Conservation (phyloP, 169 alveolate genomes). For the Pseudocohnilembus persalinus region DNA sequence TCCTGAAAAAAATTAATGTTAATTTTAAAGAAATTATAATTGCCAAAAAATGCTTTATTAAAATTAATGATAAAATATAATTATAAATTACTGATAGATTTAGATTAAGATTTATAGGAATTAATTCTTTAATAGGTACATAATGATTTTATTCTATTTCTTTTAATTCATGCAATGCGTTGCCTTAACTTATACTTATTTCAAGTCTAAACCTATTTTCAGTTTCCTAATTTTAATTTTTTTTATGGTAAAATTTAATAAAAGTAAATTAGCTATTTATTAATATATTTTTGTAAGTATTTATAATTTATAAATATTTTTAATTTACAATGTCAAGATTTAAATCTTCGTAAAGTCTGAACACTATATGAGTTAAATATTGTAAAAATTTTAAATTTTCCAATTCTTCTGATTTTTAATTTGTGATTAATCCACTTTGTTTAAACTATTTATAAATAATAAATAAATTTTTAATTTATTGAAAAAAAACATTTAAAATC, state of each 20-base stretch:
- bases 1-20: too few relatives aligned
- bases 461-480: conserved; percentile 28
- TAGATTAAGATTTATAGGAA: background rate
- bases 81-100: background rate
- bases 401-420: conserved; percentile 49
- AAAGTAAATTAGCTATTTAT: too few relatives aligned
- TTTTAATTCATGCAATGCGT: background rate
- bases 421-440: conserved; percentile 22
- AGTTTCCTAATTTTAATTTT: conserved; percentile 32
- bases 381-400: conserved; percentile 58
- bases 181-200: conserved; percentile 44
- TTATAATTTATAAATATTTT: too few relatives aligned
- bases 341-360: conserved; percentile 72
- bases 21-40: too few relatives aligned
- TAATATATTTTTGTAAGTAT: background rate
- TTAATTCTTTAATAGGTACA: background rate
- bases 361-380: conserved; percentile 69
- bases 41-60: too few relatives aligned
- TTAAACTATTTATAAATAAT: background rate
- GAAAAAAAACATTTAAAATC: conserved; percentile 18
- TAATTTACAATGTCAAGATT: conserved; percentile 53
- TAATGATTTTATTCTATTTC: background rate
- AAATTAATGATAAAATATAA: too few relatives aligned
- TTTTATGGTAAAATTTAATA: background rate
- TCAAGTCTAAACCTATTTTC: conserved; percentile 79